A percentile compares a stretch with the other conserved stretches of the same genome.
These are phyloP conservation scores for Boletus pseudo-olivaceus DNA, from an alignment of 768 basidiomycete genomes.

Conservation along the genomic window DNA sequence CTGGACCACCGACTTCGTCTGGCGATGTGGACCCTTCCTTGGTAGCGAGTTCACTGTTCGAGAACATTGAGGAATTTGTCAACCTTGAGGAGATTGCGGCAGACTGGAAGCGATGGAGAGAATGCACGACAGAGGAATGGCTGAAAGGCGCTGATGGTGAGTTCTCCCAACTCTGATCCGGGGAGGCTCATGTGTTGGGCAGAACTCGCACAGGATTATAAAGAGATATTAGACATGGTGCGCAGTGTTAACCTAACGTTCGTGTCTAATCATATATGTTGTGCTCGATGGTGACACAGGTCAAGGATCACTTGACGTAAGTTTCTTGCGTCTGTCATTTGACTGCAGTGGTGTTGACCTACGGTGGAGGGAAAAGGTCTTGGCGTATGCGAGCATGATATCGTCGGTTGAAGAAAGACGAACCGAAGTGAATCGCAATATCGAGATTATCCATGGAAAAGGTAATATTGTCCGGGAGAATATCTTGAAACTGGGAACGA, in stretches of 20 bases:
- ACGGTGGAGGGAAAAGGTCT: conserved; percentile 19
- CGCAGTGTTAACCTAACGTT: not conserved
- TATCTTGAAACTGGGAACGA: conserved; percentile 16
- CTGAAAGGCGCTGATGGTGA: conserved; percentile 29
- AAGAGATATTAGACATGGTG: conserved; percentile 23
- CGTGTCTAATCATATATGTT: not conserved
- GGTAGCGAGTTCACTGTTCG: conserved; percentile 17
- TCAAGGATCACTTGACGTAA: conserved; percentile 30
- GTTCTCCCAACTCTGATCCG: not conserved
- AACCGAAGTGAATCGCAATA: conserved; percentile 17
- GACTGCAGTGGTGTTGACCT: conserved; percentile 2
- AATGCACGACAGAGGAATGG: conserved; percentile 31
- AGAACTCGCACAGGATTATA: conserved; percentile 20
- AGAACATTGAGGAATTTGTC: conserved; percentile 18
- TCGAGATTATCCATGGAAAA: conserved; percentile 15
- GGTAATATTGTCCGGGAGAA: conserved; percentile 23
- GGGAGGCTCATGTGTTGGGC: not conserved
- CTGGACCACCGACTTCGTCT: conserved; percentile 3
- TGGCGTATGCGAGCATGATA: conserved; percentile 18
- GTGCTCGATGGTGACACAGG: conserved; percentile 10
- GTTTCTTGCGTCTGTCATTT: not conserved
- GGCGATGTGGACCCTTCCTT: conserved; percentile 3
- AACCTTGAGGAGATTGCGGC: conserved; percentile 19
- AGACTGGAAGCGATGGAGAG: conserved; percentile 27
- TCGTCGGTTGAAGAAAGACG: conserved; percentile 22